A percentile compares a stretch with the other conserved stretches of the same genome.
phyloP scores from a whole-genome alignment of 2,329 filamentous ascomycete genomes.

The Aspergillus vadensis region DNA sequence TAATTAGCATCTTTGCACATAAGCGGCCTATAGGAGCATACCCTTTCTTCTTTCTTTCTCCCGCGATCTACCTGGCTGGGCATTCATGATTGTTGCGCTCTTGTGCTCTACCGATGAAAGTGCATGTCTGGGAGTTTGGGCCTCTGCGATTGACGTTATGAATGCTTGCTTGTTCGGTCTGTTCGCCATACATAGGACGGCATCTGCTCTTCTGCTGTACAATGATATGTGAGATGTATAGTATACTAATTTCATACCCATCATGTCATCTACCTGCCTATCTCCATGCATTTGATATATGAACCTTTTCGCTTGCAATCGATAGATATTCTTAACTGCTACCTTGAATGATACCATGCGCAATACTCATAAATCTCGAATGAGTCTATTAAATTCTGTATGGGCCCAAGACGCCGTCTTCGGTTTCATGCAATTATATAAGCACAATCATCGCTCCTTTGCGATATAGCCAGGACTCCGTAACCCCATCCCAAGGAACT shows the following conservation, averaged over 20 bases:
- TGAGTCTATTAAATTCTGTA: background rate
- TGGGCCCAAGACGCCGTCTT: background rate
- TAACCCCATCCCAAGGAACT: background rate
- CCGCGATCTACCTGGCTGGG: background rate
- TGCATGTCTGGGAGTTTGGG: slow-evolving; percentile 12
- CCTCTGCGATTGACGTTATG: background rate
- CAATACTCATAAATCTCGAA: too few species aligned
- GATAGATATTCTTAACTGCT: too few species aligned
- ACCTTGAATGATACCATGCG: too few species aligned
- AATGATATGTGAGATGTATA: slow-evolving; percentile 5
- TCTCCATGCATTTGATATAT: background rate
- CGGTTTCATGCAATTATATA: background rate
- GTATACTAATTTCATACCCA: slow-evolving; percentile 1
- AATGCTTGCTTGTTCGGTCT: background rate
- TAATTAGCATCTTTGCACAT: slow-evolving; percentile 1
- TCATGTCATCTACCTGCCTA: background rate
- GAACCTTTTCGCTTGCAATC: background rate
- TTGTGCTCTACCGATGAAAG: background rate
- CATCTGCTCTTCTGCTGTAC: background rate
- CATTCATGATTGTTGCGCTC: background rate
- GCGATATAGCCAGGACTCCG: background rate
- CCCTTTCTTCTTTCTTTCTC: background rate
- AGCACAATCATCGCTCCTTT: background rate
- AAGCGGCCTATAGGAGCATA: background rate
- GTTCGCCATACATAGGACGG: background rate